These are phyloP conservation scores for Podaxis sp. DNA, from an alignment of 768 basidiomycete genomes.

Conservation along the genomic window DNA sequence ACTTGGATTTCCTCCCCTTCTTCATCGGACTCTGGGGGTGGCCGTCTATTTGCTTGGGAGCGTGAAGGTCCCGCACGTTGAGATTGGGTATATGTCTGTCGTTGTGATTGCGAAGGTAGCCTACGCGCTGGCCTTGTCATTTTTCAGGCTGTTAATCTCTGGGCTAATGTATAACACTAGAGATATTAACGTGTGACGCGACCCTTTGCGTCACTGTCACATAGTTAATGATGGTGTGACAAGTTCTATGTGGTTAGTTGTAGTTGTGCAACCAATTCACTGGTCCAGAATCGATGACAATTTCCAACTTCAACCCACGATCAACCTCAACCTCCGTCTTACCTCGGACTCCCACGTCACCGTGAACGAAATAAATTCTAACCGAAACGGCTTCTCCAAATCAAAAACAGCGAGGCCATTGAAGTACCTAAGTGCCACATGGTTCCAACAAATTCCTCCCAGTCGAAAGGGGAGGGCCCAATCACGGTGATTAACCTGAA, in stretches of 20 bases:
- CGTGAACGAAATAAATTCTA: neutral
- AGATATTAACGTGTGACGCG: neutral
- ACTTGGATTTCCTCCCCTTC: neutral
- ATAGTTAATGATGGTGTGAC: neutral
- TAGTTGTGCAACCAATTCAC: neutral
- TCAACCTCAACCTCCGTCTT: neutral
- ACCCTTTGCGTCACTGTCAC: neutral
- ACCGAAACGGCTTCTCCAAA: neutral
- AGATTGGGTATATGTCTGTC: neutral
- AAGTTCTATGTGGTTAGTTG: too few relatives aligned
- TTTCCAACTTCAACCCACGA: neutral
- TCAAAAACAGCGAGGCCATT: neutral
- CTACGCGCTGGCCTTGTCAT: slow-evolving; percentile 12
- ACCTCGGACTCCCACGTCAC: neutral
- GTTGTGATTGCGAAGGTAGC: slow-evolving; percentile 3
- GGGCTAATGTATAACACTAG: neutral
- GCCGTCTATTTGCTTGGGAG: slow-evolving; percentile 4
- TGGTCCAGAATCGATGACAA: neutral
- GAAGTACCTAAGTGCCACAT: neutral
- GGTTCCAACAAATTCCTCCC: neutral
- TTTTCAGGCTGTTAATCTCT: neutral
- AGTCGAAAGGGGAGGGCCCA: neutral
- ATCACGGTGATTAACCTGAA: neutral
- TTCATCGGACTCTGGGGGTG: slow-evolving; percentile 9
- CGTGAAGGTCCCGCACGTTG: slow-evolving; percentile 11